These are phyloP conservation scores for Curvularia lunata DNA, from an alignment of 2,329 filamentous ascomycete genomes.

Conservation along the genomic window DNA sequence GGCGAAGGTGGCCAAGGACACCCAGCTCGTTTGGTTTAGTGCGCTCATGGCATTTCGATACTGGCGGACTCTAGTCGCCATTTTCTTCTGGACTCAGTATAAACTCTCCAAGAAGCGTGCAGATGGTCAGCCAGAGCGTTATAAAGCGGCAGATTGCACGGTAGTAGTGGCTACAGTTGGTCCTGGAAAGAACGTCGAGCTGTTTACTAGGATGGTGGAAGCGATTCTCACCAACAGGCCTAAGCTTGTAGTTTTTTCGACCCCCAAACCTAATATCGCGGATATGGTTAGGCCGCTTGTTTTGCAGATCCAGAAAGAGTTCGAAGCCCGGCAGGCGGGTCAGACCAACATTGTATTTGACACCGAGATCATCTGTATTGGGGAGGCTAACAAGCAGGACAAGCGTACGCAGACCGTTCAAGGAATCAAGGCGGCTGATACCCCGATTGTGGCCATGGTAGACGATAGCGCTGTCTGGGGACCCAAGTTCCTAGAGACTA, in stretches of 20 bases:
- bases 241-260: slow-evolving; percentile 25
- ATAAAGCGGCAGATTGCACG: slow-evolving; percentile 22
- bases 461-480: slow-evolving; percentile 35
- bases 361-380: slow-evolving; percentile 11
- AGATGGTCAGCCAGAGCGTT: neutral
- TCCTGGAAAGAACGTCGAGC: slow-evolving; percentile 10
- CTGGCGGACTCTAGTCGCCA: slow-evolving; percentile 24
- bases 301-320: slow-evolving; percentile 1
- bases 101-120: neutral
- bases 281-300: slow-evolving; percentile 3
- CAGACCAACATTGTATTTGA: neutral
- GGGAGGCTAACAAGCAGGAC: slow-evolving; percentile 22
- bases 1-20: slow-evolving; percentile 8
- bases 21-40: slow-evolving; percentile 18
- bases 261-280: slow-evolving; percentile 11
- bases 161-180: slow-evolving; percentile 33
- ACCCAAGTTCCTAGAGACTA: slow-evolving; percentile 18
- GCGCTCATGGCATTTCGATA: slow-evolving; percentile 28
- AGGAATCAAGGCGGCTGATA: slow-evolving; percentile 16
- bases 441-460: slow-evolving; percentile 18
- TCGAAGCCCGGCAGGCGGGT: neutral
- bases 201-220: slow-evolving; percentile 17
- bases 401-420: slow-evolving; percentile 28
- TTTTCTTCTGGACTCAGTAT: slow-evolving; percentile 30
- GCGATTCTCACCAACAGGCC: slow-evolving; percentile 25